Conservation (phyloP, 1,284 basidiomycete genomes). For the Fomes fomentarius region DNA sequence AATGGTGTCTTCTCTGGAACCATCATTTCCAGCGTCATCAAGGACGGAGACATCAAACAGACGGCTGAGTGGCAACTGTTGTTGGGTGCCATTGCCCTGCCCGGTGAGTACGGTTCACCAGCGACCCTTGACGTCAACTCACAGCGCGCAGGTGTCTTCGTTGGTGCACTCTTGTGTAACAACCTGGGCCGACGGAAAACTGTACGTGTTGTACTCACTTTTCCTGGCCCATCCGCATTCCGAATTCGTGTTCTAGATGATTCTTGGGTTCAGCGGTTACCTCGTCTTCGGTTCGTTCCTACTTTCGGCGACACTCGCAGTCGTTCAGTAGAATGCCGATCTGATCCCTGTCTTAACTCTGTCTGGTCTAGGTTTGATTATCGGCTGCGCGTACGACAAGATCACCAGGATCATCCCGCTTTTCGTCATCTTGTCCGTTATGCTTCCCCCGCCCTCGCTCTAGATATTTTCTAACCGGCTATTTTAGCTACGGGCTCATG, state of each 20-base stretch:
- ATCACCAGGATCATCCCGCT: slow-evolving; percentile 68
- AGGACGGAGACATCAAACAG: slow-evolving; percentile 53
- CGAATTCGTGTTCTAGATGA: slow-evolving; percentile 49
- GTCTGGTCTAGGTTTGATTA: slow-evolving; percentile 50
- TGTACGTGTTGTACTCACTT: slow-evolving; percentile 37
- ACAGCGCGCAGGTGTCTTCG: slow-evolving; percentile 39
- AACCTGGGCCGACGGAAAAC: slow-evolving; percentile 65
- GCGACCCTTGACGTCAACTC: slow-evolving; percentile 1
- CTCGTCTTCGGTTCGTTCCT: slow-evolving; percentile 62
- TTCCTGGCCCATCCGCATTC: neutral
- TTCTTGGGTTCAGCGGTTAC: slow-evolving; percentile 77
- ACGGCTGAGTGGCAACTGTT: slow-evolving; percentile 77
- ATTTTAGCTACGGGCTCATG: slow-evolving; percentile 64
- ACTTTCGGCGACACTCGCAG: neutral
- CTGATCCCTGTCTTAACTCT: no score
- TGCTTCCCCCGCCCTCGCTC: slow-evolving; percentile 13
- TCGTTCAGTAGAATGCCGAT: neutral
- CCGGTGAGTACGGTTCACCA: slow-evolving; percentile 43
- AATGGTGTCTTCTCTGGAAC: slow-evolving; percentile 70
- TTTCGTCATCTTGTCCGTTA: slow-evolving; percentile 67
- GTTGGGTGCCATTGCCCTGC: slow-evolving; percentile 67
- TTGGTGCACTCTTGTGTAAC: slow-evolving; percentile 68
- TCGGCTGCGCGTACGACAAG: slow-evolving; percentile 69
- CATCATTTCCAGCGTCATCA: slow-evolving; percentile 61
- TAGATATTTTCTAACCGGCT: slow-evolving; percentile 18